Percentiles rank a stretch among this genome's conserved stretches.
Conservation (phyloP, 148 eudicot species). For the Persicaria maculosa region DNA sequence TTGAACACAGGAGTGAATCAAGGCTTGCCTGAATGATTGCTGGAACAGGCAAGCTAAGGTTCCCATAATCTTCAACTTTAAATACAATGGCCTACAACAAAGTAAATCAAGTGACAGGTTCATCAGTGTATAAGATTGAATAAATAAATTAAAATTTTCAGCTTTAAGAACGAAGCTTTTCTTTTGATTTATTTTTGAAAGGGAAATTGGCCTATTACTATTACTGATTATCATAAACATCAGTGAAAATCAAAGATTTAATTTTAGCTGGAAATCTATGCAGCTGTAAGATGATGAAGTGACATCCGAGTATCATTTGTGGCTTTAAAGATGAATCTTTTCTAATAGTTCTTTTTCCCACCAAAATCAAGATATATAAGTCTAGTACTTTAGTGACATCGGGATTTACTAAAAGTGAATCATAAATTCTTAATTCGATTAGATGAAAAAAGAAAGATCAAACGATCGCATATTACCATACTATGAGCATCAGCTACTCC, state of each 20-base stretch:
- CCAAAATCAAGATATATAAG: neutral
- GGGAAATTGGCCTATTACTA: neutral
- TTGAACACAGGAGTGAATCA: neutral
- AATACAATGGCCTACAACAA: conserved; percentile 75
- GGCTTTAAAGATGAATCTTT: neutral
- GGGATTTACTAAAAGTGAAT: neutral
- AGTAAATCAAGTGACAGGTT: neutral
- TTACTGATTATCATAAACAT: neutral
- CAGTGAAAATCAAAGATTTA: neutral
- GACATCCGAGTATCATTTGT: neutral
- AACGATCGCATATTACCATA: conserved; percentile 45
- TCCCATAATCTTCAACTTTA: conserved; percentile 47
- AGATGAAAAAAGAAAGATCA: neutral
- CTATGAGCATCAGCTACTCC: conserved; percentile 93
- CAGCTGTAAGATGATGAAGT: neutral
- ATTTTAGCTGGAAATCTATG: neutral
- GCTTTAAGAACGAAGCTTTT: neutral
- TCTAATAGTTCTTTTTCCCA: neutral
- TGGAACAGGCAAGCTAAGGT: conserved; percentile 81
- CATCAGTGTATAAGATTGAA: neutral
- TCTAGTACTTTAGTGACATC: neutral
- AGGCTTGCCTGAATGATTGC: conserved; percentile 72
- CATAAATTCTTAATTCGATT: neutral
- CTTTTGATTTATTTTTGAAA: neutral
- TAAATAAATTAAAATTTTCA: neutral